Evolutionary conservation across 1,284 basidiomycete species (phyloP).

Genomic region (Cutaneotrichosporon daszewskae): DNA sequence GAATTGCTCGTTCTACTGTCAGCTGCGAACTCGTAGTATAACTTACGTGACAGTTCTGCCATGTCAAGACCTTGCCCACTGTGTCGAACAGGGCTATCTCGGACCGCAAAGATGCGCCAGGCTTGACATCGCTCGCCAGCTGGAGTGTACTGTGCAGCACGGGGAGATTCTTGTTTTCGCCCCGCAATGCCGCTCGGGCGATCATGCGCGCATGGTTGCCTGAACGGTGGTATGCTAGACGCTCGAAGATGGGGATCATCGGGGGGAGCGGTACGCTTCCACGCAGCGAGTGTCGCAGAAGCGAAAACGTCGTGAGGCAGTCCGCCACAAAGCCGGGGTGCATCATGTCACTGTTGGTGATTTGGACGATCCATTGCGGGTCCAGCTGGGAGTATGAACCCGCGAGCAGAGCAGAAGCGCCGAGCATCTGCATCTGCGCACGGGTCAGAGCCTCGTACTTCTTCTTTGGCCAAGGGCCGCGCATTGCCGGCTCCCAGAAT

Average conservation of each 20-base stretch:
- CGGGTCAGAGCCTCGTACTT: constrained; percentile 33
- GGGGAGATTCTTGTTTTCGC: too few relatives aligned
- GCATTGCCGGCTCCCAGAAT: constrained; percentile 30
- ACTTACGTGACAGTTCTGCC: constrained; percentile 23
- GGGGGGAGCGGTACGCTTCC: constrained; percentile 36
- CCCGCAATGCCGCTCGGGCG: too few relatives aligned
- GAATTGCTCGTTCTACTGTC: constrained; percentile 38
- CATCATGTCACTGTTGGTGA: constrained; percentile 27
- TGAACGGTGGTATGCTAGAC: constrained; percentile 29
- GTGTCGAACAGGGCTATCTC: too few relatives aligned
- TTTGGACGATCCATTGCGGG: constrained; percentile 24
- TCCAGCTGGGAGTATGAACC: constrained; percentile 33
- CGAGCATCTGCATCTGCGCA: constrained; percentile 28
- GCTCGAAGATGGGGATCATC: constrained; percentile 41
- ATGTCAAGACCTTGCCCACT: constrained; percentile 18
- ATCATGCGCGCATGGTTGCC: background rate
- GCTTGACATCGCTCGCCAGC: too few relatives aligned
- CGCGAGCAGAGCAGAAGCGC: constrained; percentile 30
- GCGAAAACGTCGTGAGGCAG: constrained; percentile 34
- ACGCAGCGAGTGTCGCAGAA: constrained; percentile 35
- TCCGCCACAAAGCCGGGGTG: constrained; percentile 45
- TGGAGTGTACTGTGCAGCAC: too few relatives aligned
- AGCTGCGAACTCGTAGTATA: background rate
- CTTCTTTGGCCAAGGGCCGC: constrained; percentile 43
- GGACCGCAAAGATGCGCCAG: too few relatives aligned